Percentiles rank a stretch among this genome's conserved stretches.
These are phyloP conservation scores for Cupressus sempervirens DNA, from an alignment of 75 land plant genomes.

Conservation along the genomic window DNA sequence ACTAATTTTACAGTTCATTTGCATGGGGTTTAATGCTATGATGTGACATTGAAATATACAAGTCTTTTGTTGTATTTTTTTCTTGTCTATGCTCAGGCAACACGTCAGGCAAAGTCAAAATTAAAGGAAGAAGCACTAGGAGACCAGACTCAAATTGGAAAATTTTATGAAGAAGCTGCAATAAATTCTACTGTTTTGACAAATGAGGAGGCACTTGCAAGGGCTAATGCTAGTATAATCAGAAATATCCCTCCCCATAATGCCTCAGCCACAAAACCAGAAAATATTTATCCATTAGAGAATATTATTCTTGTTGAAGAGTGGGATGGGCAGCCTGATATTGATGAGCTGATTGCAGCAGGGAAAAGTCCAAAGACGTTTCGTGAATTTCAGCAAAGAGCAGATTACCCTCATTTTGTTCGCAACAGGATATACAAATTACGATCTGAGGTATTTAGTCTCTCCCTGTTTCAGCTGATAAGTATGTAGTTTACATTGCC, in stretches of 20 bases:
- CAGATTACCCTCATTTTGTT: constrained; percentile 66
- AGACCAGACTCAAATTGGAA: constrained; percentile 24
- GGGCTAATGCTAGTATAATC: constrained; percentile 18
- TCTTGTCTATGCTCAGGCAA: constrained; percentile 20
- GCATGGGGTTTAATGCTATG: background rate
- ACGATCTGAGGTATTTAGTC: constrained; percentile 22
- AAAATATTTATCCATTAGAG: constrained; percentile 67
- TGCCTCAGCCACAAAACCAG: constrained; percentile 46
- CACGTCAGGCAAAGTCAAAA: constrained; percentile 24
- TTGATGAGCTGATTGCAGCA: constrained; percentile 34
- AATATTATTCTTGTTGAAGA: constrained; percentile 69
- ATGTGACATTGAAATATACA: background rate
- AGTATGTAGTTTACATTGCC: background rate
- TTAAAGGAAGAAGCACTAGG: constrained; percentile 45
- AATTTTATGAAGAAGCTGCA: constrained; percentile 33
- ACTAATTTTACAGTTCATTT: constrained; percentile 1
- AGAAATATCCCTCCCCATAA: constrained; percentile 84
- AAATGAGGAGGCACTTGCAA: constrained; percentile 26
- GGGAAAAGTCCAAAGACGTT: constrained; percentile 15
- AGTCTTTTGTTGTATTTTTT: background rate
- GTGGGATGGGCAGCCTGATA: constrained; percentile 50
- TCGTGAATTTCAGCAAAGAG: constrained; percentile 9
- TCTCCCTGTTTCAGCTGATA: constrained; percentile 3
- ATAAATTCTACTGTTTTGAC: constrained; percentile 28
- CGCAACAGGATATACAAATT: constrained; percentile 59